Percentiles rank a stretch among this genome's conserved stretches.
Evolutionary conservation across 768 basidiomycete genomes (phyloP).

Genomic region (Leccinum incarnatum): DNA sequence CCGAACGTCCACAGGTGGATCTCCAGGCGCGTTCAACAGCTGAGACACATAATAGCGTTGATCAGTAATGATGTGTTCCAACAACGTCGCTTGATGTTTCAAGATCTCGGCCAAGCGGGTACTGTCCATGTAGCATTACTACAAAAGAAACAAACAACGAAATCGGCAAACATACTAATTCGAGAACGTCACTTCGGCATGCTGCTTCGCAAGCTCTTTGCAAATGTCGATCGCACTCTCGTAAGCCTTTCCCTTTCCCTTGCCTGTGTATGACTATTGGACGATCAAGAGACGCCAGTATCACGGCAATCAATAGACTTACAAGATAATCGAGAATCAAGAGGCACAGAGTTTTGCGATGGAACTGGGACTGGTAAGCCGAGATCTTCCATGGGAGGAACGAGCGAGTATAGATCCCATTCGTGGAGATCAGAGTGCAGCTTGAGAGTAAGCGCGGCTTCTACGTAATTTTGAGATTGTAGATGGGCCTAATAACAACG

Average conservation of each 20-base stretch:
- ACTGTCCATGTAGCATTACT: too few relatives aligned
- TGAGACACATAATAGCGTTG: constrained; percentile 85
- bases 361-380: constrained; percentile 92
- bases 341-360: constrained; percentile 85
- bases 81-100: constrained; percentile 53
- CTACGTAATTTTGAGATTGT: constrained; percentile 86
- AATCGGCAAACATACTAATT: constrained; percentile 65
- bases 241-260: constrained; percentile 87
- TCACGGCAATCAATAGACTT: constrained; percentile 15
- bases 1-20: constrained; percentile 78
- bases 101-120: too few relatives aligned
- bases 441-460: constrained; percentile 91
- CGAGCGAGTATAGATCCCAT: constrained; percentile 81
- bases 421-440: constrained; percentile 90
- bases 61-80: constrained; percentile 82
- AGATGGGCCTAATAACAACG: constrained; percentile 70
- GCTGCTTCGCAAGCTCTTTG: constrained; percentile 86
- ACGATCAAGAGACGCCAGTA: constrained; percentile 4
- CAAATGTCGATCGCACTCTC: constrained; percentile 92
- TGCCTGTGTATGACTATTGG: constrained; percentile 41
- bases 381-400: constrained; percentile 86
- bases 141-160: not conserved
- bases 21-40: constrained; percentile 66
- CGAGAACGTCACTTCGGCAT: constrained; percentile 77
- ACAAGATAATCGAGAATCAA: constrained; percentile 93